A percentile compares a stretch with the other conserved stretches of the same genome.
These are phyloP conservation scores for Elsinoe fawcettii DNA, from an alignment of 2,329 filamentous ascomycete genomes.

Conservation along the genomic window DNA sequence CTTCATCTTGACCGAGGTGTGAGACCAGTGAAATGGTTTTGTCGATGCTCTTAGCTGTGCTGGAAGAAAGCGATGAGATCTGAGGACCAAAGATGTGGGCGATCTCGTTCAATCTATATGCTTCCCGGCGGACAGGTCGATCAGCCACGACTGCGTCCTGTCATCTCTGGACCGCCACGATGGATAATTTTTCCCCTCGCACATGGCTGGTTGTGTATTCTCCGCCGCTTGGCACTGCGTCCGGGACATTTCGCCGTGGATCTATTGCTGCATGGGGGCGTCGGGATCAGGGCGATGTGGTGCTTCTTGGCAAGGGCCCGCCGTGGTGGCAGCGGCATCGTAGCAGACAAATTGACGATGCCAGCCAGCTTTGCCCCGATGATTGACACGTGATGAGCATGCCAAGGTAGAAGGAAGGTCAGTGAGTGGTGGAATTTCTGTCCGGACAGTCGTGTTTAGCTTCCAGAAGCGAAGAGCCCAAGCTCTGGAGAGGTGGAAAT, in stretches of 20 bases:
- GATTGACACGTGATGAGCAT: constrained; percentile 11
- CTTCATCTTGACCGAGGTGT: constrained; percentile 15
- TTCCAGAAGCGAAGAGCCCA: constrained; percentile 2
- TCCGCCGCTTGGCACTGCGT: constrained; percentile 9
- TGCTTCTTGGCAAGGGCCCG: constrained; percentile 1
- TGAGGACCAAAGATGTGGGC: neutral
- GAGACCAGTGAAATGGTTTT: neutral
- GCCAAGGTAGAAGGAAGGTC: constrained; percentile 2
- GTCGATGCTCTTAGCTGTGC: neutral
- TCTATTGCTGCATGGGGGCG: constrained; percentile 4
- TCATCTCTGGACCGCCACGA: constrained; percentile 9
- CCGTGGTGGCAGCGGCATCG: neutral
- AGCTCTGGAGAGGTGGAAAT: neutral
- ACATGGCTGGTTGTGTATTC: constrained; percentile 7
- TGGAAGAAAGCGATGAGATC: neutral
- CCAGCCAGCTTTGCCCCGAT: neutral
- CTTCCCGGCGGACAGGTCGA: neutral
- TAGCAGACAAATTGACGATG: neutral
- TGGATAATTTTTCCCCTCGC: constrained; percentile 5
- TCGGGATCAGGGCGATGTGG: neutral
- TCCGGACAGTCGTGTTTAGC: neutral
- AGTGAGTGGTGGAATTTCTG: constrained; percentile 12
- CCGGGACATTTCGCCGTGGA: constrained; percentile 5
- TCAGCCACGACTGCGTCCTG: neutral
- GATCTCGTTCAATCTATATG: constrained; percentile 6